Evolutionary conservation across 768 basidiomycete species (phyloP).

Genomic region (Crepidotus variabilis): DNA sequence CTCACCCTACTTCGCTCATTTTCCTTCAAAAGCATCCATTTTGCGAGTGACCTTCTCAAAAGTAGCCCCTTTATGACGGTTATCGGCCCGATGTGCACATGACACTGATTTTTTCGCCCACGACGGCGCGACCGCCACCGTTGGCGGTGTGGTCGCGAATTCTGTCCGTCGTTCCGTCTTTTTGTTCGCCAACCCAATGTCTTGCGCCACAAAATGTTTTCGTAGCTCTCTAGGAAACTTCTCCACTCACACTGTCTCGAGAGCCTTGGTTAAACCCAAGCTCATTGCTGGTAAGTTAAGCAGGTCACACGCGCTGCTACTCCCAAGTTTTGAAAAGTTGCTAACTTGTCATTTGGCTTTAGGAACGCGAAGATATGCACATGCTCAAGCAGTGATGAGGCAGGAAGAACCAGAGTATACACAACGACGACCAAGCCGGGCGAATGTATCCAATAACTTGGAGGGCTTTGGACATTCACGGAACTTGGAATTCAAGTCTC

Average conservation of each 20-base stretch:
- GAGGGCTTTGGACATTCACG: not conserved
- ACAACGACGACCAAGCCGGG: not conserved
- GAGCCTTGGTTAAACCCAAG: not conserved
- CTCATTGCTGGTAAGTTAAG: not conserved
- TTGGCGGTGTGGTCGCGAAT: not conserved
- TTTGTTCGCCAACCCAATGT: slow-evolving; percentile 17
- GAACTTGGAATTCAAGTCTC: not conserved
- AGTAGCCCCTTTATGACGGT: not conserved
- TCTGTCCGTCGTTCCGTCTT: not conserved
- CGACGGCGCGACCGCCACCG: not conserved
- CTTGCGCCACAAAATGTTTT: slow-evolving; percentile 24
- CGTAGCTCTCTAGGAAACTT: slow-evolving; percentile 17
- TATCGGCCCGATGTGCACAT: not conserved
- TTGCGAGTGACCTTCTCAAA: too few relatives aligned
- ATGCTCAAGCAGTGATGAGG: slow-evolving; percentile 21
- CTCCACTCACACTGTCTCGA: not conserved
- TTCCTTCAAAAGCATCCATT: not conserved
- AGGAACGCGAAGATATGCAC: slow-evolving; percentile 22
- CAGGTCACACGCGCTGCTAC: slow-evolving; percentile 3
- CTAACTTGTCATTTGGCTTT: slow-evolving; percentile 11
- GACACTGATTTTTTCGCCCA: not conserved
- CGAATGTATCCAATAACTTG: not conserved
- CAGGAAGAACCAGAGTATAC: slow-evolving; percentile 14
- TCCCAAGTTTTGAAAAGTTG: slow-evolving; percentile 7
- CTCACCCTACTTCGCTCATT: too few relatives aligned